Evolutionary conservation across 2,329 filamentous ascomycete species (phyloP).

Genomic region (Beauveria rudraprayagi): DNA sequence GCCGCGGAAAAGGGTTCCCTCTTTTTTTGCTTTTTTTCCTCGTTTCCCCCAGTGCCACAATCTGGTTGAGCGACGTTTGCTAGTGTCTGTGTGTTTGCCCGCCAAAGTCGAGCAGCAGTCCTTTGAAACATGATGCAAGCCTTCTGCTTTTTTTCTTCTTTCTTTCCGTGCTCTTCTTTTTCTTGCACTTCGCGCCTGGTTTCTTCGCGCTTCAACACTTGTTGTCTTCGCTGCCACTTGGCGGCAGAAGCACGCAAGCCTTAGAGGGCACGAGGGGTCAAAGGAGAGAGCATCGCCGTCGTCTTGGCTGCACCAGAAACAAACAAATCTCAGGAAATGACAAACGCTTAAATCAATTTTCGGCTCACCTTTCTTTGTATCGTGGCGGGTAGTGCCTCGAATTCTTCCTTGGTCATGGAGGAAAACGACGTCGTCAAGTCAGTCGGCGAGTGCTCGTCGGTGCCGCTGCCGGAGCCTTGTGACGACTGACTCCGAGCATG

Average conservation of each 20-base stretch:
- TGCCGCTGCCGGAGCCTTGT: conserved; percentile 7
- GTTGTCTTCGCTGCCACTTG: background rate
- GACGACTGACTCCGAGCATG: background rate
- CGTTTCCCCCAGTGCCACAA: background rate
- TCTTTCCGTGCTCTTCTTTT: background rate
- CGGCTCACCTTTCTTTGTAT: conserved; percentile 17
- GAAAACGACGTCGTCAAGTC: background rate
- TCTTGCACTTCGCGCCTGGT: background rate
- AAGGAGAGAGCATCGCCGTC: no score
- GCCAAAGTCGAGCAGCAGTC: background rate
- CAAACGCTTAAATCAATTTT: no score
- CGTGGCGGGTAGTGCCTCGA: conserved; percentile 13
- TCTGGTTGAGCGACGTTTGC: background rate
- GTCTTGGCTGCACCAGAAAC: background rate
- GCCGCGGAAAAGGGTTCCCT: background rate
- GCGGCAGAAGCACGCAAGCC: background rate
- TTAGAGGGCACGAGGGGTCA: no score
- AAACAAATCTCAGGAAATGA: background rate
- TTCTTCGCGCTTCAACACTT: background rate
- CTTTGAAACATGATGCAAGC: background rate
- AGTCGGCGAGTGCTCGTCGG: background rate
- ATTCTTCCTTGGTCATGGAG: conserved; percentile 14
- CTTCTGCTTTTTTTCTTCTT: background rate
- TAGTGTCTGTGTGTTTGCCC: conserved; percentile 9
- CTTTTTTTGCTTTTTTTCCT: background rate